Evolutionary conservation across 768 basidiomycete species (phyloP).

Genomic region (Tricholomella constricta): DNA sequence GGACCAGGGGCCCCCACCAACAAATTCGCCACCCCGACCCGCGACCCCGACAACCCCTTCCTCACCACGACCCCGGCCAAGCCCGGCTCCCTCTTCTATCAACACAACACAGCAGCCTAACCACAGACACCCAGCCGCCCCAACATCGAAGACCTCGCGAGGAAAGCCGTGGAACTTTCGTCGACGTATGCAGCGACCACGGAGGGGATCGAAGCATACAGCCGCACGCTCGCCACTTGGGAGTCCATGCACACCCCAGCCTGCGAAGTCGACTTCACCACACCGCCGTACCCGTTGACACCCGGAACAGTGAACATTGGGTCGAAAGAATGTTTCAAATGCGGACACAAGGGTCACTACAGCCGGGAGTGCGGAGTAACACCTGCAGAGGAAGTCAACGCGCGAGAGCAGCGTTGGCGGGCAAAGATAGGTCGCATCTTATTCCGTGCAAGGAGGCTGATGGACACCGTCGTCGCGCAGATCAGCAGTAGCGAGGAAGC

Average conservation of each 20-base stretch:
- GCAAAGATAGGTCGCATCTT: background rate
- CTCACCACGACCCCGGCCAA: background rate
- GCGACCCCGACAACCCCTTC: background rate
- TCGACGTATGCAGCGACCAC: background rate
- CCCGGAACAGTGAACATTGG: background rate
- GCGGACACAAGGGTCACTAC: background rate
- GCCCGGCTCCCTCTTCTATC: background rate
- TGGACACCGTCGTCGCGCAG: background rate
- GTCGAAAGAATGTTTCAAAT: background rate
- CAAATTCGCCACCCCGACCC: background rate
- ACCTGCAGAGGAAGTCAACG: background rate
- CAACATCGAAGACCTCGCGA: background rate
- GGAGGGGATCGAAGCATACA: background rate
- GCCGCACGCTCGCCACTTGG: background rate
- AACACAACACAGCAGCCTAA: background rate
- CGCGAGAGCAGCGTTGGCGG: background rate
- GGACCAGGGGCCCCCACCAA: background rate
- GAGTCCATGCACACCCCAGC: background rate
- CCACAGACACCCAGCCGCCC: background rate
- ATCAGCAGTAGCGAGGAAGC: background rate
- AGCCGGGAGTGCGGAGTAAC: background rate
- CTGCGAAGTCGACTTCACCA: background rate
- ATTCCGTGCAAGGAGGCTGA: background rate
- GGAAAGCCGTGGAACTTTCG: background rate
- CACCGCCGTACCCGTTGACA: background rate